Conservation (phyloP, 495 filamentous ascomycete species). For the Parathielavia appendiculata region DNA sequence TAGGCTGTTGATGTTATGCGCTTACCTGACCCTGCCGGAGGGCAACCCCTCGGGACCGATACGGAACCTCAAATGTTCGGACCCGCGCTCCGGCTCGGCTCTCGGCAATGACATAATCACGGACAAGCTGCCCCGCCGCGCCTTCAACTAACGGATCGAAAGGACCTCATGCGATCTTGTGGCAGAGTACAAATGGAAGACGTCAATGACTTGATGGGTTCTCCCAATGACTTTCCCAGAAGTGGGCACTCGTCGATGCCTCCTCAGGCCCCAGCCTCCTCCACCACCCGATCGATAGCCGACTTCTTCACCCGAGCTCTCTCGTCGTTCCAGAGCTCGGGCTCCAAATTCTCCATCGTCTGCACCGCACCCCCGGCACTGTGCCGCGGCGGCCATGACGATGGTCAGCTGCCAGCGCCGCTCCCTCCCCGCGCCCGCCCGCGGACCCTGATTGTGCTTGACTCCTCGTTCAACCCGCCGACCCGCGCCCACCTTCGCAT, state of each 20-base stretch:
- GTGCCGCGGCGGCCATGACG: background rate
- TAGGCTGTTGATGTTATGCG: no score
- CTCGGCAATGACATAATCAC: slow-evolving; percentile 7
- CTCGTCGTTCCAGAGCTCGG: slow-evolving; percentile 52
- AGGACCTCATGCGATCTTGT: background rate
- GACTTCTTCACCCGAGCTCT: slow-evolving; percentile 48
- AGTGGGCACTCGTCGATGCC: slow-evolving; percentile 24
- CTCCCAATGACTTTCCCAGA: background rate
- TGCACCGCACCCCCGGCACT: slow-evolving; percentile 41
- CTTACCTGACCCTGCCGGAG: no score
- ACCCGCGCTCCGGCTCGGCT: background rate
- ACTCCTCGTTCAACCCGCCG: slow-evolving; percentile 94
- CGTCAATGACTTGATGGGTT: background rate
- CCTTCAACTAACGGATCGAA: background rate
- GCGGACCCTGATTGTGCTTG: slow-evolving; percentile 67
- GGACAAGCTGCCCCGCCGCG: background rate
- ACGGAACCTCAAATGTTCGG: background rate
- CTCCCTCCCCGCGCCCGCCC: slow-evolving; percentile 27
- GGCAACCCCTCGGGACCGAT: no score
- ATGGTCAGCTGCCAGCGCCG: slow-evolving; percentile 11
- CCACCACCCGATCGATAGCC: slow-evolving; percentile 23
- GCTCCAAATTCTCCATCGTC: slow-evolving; percentile 54
- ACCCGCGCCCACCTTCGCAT: slow-evolving; percentile 77
- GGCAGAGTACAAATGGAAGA: background rate
- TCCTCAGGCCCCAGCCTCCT: slow-evolving; percentile 14